These are phyloP conservation scores for Umbelopsis sp. DNA, from an alignment of 192 early-diverging fungal species.

Conservation along the genomic window DNA sequence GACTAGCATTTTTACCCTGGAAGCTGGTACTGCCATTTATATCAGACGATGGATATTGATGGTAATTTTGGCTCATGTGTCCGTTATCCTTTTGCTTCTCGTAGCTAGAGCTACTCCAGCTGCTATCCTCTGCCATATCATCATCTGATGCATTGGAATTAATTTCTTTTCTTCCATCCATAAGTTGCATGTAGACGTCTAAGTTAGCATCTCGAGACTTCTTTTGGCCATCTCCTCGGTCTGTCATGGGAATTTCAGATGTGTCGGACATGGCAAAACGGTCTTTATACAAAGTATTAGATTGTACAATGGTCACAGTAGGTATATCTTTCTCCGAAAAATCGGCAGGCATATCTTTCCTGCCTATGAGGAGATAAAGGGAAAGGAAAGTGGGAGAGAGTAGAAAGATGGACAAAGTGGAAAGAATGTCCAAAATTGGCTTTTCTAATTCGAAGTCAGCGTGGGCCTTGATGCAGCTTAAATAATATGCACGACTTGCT, in stretches of 20 bases:
- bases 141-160: background rate
- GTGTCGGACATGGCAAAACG: background rate
- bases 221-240: background rate
- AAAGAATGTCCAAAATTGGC: background rate
- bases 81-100: background rate
- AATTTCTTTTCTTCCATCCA: slow-evolving; percentile 5
- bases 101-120: slow-evolving; percentile 6
- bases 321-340: slow-evolving; percentile 17
- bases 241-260: background rate
- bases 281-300: slow-evolving; percentile 21
- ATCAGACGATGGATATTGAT: background rate
- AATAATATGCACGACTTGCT: slow-evolving; percentile 1
- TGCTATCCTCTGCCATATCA: background rate
- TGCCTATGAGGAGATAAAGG: background rate
- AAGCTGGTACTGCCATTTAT: background rate
- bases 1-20: background rate
- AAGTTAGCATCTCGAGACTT: background rate
- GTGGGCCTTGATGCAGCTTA: background rate
- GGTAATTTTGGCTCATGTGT: background rate
- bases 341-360: slow-evolving; percentile 17
- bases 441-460: background rate
- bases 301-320: slow-evolving; percentile 15
- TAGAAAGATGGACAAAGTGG: background rate
- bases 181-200: slow-evolving; percentile 11
- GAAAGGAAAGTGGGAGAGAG: background rate